These are phyloP conservation scores for Lepidium africanum DNA, from an alignment of 345 rosid species.

Conservation along the genomic window DNA sequence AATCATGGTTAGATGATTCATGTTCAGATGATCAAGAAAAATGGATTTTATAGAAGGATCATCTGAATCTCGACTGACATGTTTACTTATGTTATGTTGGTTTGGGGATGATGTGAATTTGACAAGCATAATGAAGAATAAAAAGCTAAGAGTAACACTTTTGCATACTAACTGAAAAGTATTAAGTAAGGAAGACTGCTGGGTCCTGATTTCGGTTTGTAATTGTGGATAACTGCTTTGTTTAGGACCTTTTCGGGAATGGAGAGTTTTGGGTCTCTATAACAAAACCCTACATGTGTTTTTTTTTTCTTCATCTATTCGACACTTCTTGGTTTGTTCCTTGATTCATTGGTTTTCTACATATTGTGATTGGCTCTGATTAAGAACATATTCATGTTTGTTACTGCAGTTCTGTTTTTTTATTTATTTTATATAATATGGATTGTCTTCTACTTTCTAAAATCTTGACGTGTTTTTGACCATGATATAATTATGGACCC, in stretches of 20 bases:
- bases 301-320: neutral
- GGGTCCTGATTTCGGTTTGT: neutral
- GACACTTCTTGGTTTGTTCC: neutral
- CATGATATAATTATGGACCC: too few species aligned
- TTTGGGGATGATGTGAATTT: neutral
- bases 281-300: neutral
- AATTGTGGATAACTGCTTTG: neutral
- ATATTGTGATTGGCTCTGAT: neutral
- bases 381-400: neutral
- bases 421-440: neutral
- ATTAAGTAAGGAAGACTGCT: neutral
- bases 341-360: neutral
- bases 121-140: neutral
- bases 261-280: conserved; percentile 4
- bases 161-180: neutral
- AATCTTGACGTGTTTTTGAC: too few species aligned
- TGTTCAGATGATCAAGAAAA: conserved; percentile 19
- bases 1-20: conserved; percentile 22
- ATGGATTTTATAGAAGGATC: conserved; percentile 17
- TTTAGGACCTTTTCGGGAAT: neutral
- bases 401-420: neutral
- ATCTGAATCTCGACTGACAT: conserved; percentile 8
- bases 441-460: neutral
- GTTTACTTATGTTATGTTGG: conserved; percentile 8
- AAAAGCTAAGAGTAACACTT: neutral